Evolutionary conservation across 2,329 filamentous ascomycete genomes (phyloP).

Genomic region (Ceratocystis ficicola): DNA sequence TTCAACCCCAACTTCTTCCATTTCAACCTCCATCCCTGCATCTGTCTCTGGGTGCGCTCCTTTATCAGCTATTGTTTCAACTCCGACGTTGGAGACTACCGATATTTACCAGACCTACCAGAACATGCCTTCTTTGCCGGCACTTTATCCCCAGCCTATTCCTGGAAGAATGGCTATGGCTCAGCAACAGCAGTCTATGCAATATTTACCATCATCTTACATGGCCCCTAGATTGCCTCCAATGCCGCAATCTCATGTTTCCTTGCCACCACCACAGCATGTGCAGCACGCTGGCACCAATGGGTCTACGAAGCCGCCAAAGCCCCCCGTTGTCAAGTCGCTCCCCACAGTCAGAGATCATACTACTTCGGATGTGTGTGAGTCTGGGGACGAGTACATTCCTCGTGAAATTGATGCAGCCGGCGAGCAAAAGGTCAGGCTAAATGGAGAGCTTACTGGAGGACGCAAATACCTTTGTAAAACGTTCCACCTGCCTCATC

Average conservation of each 20-base stretch:
- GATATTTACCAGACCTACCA: constrained; percentile 10
- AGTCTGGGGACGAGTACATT: constrained; percentile 85
- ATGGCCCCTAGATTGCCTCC: constrained; percentile 24
- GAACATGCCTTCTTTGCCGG: neutral
- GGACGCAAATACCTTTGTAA: constrained; percentile 81
- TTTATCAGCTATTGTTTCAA: constrained; percentile 9
- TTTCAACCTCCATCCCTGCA: neutral
- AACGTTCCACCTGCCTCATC: constrained; percentile 82
- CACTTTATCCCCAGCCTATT: constrained; percentile 12
- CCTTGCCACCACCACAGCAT: neutral
- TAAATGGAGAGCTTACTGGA: constrained; percentile 69
- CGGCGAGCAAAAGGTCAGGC: constrained; percentile 85
- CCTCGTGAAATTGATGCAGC: constrained; percentile 85
- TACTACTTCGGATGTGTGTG: constrained; percentile 85
- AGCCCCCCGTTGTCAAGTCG: constrained; percentile 60
- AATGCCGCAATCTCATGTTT: constrained; percentile 29
- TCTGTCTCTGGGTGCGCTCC: neutral
- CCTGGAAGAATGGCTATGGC: constrained; percentile 46
- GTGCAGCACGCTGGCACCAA: constrained; percentile 25
- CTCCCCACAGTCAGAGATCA: constrained; percentile 92
- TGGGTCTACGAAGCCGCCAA: constrained; percentile 64
- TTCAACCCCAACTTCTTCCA: neutral
- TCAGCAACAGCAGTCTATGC: constrained; percentile 36
- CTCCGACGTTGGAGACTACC: constrained; percentile 13
- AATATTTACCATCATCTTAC: constrained; percentile 29